These are phyloP conservation scores for Sclerospora graminicola DNA, from an alignment of 352 stramenopile species.

Conservation along the genomic window DNA sequence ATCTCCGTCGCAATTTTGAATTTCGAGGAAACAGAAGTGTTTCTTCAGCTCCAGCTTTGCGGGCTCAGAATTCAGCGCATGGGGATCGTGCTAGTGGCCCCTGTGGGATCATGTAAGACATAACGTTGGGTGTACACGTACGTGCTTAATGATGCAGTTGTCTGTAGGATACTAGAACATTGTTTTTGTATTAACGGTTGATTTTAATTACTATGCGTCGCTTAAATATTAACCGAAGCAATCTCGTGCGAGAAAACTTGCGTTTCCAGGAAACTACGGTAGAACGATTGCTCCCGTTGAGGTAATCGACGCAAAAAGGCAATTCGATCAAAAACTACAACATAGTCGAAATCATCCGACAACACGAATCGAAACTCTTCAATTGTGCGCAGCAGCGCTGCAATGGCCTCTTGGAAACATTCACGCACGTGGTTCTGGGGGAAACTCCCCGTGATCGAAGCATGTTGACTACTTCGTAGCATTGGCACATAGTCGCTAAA, in stretches of 20 bases:
- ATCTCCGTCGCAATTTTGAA: conserved; percentile 73
- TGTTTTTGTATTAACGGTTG: neutral
- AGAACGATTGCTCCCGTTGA: conserved; percentile 51
- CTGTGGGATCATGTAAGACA: conserved; percentile 24
- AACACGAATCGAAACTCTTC: conserved; percentile 79
- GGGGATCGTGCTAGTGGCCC: conserved; percentile 16
- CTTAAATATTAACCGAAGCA: conserved; percentile 43
- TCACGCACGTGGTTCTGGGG: conserved; percentile 46
- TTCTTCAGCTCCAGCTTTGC: conserved; percentile 7
- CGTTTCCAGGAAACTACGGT: conserved; percentile 72
- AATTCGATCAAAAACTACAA: conserved; percentile 77
- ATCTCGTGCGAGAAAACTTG: conserved; percentile 83
- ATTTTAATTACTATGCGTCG: neutral
- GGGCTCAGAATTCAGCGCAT: conserved; percentile 4
- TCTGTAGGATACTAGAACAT: conserved; percentile 12
- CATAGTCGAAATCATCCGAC: conserved; percentile 80
- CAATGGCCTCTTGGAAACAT: conserved; percentile 43
- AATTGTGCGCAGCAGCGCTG: conserved; percentile 41
- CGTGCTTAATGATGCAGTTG: conserved; percentile 3
- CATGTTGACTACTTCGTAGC: conserved; percentile 23
- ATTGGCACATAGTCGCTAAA: conserved; percentile 74
- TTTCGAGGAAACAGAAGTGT: conserved; percentile 32
- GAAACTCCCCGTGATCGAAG: conserved; percentile 25
- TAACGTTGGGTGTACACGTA: neutral
- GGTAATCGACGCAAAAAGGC: conserved; percentile 52